Base-by-base conservation (phyloP, 768 basidiomycete species). In the Russula olivacea region DNA sequence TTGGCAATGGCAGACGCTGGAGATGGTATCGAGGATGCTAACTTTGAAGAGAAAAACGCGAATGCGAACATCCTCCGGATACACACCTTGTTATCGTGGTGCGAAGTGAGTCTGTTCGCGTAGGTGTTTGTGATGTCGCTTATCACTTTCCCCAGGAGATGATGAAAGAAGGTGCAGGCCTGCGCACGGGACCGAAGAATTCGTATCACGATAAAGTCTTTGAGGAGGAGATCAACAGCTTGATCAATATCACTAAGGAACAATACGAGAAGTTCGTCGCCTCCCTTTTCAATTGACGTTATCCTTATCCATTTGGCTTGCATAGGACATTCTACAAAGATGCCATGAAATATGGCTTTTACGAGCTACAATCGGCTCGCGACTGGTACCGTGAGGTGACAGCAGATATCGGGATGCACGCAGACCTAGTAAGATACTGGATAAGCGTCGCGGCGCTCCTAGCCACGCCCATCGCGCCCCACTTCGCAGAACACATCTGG, bases 341-440 rank as follows among this genome's bases (percentile, higher is more conserved):
- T 62, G 94, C 95, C 11, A 75, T 98, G 65, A 96, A 98, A 75
- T 88, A 81, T 67, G 96, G 95, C 52, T 96, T 98, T 77, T 99
- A 94, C 80, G 94, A 97, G 70, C 82, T 95, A 67, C 93, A 98
- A 73, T 88, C 83, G 55, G 80, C 86, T 2, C 89, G 97, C 51
- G 95, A 98, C 72, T 94, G 93, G 88, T 98, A 98, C 74, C 91
- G 94, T 61, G 90, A 94, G 72, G 91, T 96, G 55, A 94, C 91
- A 3, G 77, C 83, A 8, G 91, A 93, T 64, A 77, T 87, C 54
- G 92, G 93, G 32, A 97, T 98, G 93, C 95, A 98, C 75, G 79
- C 72, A 54, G 93, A 93, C 64, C 83, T 98, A 51, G 85, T 96
- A 70, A 77, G 84, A 65, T 83, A 85, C 78, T 98, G 89, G 89